These are phyloP conservation scores for Turritis glabra DNA, from an alignment of 345 rosid species.

Conservation along the genomic window DNA sequence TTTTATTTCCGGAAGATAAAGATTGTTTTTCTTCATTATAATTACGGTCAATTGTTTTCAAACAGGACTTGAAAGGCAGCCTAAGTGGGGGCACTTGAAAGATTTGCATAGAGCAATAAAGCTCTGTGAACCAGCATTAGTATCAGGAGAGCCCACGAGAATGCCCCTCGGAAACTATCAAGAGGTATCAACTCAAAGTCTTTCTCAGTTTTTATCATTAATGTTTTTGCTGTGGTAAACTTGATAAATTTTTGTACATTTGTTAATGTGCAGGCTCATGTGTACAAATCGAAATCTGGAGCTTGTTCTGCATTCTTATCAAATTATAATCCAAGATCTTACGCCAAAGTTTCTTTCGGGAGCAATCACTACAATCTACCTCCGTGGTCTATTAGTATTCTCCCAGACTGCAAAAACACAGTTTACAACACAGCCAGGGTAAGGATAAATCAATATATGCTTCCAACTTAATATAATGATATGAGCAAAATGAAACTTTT, in stretches of 20 bases:
- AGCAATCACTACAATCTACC: slow-evolving; percentile 87
- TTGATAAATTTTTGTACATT: background rate
- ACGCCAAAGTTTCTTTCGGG: slow-evolving; percentile 71
- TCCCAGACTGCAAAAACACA: slow-evolving; percentile 98
- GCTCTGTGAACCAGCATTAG: slow-evolving; percentile 86
- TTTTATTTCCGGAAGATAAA: background rate
- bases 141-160: slow-evolving; percentile 65
- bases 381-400: slow-evolving; percentile 99
- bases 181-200: slow-evolving; percentile 55
- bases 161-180: slow-evolving; percentile 77
- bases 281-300: slow-evolving; percentile 73
- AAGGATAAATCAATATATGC: slow-evolving; percentile 27
- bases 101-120: slow-evolving; percentile 95
- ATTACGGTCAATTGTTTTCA: slow-evolving; percentile 7
- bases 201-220: background rate
- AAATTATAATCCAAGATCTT: slow-evolving; percentile 67
- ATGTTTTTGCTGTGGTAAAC: slow-evolving; percentile 17
- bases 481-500: background rate
- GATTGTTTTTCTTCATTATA: slow-evolving; percentile 10
- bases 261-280: slow-evolving; percentile 67
- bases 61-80: slow-evolving; percentile 84
- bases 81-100: slow-evolving; percentile 99
- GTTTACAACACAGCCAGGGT: slow-evolving; percentile 99
- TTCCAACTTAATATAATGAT: background rate
- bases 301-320: slow-evolving; percentile 96